Conservation (phyloP, 2,329 filamentous ascomycete species). For the Chaetomiaceae sp. region DNA sequence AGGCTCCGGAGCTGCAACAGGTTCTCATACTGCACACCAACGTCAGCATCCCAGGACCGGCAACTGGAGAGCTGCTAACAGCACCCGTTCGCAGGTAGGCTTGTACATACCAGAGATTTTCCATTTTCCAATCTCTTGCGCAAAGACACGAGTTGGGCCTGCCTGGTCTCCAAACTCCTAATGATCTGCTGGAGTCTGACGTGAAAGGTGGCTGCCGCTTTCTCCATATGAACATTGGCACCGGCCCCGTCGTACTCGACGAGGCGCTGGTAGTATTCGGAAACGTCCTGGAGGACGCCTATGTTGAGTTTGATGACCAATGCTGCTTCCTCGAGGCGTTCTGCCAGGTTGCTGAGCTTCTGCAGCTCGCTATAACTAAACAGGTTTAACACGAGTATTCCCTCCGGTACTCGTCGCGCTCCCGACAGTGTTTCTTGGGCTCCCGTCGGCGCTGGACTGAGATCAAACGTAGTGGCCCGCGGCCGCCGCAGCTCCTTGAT, state of each 20-base stretch:
- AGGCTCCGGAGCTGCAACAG: slow-evolving; percentile 9
- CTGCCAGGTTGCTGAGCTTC: neutral
- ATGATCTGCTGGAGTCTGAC: neutral
- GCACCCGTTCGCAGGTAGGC: too few relatives aligned
- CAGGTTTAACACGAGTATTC: neutral
- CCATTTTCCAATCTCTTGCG: slow-evolving; percentile 4
- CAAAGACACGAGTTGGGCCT: slow-evolving; percentile 8
- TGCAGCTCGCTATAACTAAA: slow-evolving; percentile 11
- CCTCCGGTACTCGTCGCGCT: neutral
- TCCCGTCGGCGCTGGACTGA: neutral
- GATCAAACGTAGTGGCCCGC: neutral
- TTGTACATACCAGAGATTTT: slow-evolving; percentile 8
- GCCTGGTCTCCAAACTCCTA: slow-evolving; percentile 1
- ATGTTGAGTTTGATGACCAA: slow-evolving; percentile 2
- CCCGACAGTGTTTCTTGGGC: neutral
- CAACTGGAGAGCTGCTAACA: too few relatives aligned
- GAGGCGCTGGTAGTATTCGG: neutral
- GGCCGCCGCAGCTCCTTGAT: neutral
- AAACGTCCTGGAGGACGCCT: neutral
- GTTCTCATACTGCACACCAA: slow-evolving; percentile 8
- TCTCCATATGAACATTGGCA: neutral
- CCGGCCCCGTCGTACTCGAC: neutral
- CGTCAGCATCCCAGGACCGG: too few relatives aligned
- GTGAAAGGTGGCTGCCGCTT: neutral
- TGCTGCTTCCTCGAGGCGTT: slow-evolving; percentile 4